Evolutionary conservation across 1,284 basidiomycete genomes (phyloP).

Genomic region (Fomitopsis palustris): DNA sequence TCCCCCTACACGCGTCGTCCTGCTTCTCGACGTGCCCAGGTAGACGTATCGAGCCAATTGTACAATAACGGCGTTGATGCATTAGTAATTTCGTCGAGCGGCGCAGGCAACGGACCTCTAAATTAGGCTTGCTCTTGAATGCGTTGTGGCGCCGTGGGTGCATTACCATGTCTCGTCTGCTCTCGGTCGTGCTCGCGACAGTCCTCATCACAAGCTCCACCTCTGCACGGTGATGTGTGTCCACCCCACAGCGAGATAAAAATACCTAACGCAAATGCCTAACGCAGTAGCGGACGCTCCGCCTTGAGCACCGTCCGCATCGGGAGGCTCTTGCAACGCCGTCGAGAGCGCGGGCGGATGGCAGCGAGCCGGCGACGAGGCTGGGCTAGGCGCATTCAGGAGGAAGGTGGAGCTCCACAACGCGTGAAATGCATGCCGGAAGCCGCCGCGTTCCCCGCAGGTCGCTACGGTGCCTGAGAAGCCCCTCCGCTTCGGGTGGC

Average conservation of each 20-base stretch:
- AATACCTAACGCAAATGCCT: neutral
- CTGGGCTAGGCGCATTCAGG: neutral
- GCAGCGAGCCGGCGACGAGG: neutral
- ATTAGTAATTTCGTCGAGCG: neutral
- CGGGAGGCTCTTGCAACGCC: neutral
- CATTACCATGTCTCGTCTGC: neutral
- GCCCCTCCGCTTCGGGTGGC: neutral
- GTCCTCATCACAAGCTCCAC: neutral
- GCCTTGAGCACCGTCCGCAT: neutral
- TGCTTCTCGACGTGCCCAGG: slow-evolving; percentile 1
- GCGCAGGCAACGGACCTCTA: neutral
- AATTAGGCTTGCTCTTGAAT: neutral
- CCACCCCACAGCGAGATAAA: neutral
- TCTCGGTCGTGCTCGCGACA: slow-evolving; percentile 1
- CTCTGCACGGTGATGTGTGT: neutral
- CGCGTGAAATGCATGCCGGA: neutral
- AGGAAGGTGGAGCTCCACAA: neutral
- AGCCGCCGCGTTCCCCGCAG: neutral
- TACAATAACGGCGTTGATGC: neutral
- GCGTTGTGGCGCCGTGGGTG: neutral
- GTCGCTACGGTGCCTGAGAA: neutral
- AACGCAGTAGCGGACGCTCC: neutral
- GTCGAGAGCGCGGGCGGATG: neutral
- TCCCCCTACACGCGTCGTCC: neutral
- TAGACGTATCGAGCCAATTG: neutral